Conservation (phyloP, 352 stramenopile genomes). For the Saprolegnia parasitica region DNA sequence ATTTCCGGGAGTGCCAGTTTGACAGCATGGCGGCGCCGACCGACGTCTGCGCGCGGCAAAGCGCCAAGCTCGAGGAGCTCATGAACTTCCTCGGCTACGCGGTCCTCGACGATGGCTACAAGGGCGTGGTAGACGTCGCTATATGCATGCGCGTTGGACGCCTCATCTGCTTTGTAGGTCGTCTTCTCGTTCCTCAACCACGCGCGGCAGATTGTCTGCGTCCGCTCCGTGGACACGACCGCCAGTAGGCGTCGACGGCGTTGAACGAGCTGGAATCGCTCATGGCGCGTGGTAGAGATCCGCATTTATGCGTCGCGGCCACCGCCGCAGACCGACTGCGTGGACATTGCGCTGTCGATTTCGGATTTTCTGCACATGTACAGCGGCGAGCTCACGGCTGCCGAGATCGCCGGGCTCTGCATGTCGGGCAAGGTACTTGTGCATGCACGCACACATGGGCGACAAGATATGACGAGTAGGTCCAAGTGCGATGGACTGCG, state of each 20-base stretch:
- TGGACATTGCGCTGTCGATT: slow-evolving; percentile 65
- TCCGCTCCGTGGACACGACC: slow-evolving; percentile 76
- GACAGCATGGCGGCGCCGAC: neutral
- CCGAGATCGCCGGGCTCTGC: slow-evolving; percentile 77
- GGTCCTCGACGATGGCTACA: slow-evolving; percentile 43
- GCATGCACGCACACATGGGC: neutral
- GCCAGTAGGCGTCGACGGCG: slow-evolving; percentile 34
- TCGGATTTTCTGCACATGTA: slow-evolving; percentile 86
- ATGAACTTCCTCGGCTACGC: slow-evolving; percentile 81
- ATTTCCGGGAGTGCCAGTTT: neutral
- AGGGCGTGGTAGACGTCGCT: slow-evolving; percentile 40
- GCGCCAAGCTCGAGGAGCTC: slow-evolving; percentile 78
- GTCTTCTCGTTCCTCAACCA: slow-evolving; percentile 69
- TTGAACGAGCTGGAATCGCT: neutral
- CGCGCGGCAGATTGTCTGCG: slow-evolving; percentile 50
- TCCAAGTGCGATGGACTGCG: slow-evolving; percentile 61
- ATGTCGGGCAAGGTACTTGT: slow-evolving; percentile 67
- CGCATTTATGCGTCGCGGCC: slow-evolving; percentile 50
- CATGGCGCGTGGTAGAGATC: slow-evolving; percentile 35
- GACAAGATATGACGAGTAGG: neutral
- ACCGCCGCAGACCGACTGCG: slow-evolving; percentile 55
- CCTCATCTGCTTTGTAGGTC: slow-evolving; percentile 39
- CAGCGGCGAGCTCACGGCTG: slow-evolving; percentile 64
- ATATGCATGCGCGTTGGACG: neutral
- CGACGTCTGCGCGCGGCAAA: slow-evolving; percentile 54